These are phyloP conservation scores for Entrophospora sp. DNA, from an alignment of 192 early-diverging fungal species.

Conservation along the genomic window DNA sequence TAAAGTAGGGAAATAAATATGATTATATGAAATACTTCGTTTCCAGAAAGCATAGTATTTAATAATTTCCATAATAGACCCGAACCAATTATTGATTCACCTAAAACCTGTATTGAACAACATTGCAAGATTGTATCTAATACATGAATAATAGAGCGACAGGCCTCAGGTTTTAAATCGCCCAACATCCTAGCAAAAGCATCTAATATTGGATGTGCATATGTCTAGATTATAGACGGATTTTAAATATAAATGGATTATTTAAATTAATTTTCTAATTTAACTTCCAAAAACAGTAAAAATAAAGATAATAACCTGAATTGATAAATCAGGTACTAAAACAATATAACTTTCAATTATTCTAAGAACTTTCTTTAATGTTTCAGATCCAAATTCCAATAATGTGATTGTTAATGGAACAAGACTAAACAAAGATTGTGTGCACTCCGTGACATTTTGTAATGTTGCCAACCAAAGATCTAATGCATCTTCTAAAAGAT, in stretches of 20 bases:
- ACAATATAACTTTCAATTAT: conserved; percentile 83
- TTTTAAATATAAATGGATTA: background rate
- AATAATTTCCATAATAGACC: conserved; percentile 50
- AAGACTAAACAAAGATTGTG: conserved; percentile 48
- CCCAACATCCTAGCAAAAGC: conserved; percentile 41
- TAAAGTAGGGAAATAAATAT: background rate
- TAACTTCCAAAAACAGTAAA: too few relatives aligned
- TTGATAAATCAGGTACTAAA: conserved; percentile 44
- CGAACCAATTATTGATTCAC: conserved; percentile 45
- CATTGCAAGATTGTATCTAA: conserved; percentile 49
- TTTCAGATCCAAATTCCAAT: conserved; percentile 69
- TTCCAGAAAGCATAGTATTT: conserved; percentile 38
- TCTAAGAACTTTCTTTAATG: conserved; percentile 61
- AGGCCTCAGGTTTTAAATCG: conserved; percentile 50
- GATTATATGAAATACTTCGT: conserved; percentile 29
- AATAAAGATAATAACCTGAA: conserved; percentile 38
- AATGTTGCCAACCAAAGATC: conserved; percentile 82
- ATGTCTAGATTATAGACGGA: conserved; percentile 22
- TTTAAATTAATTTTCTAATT: background rate
- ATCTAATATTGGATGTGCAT: conserved; percentile 30
- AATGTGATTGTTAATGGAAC: conserved; percentile 52
- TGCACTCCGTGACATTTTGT: conserved; percentile 51
- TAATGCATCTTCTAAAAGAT: conserved; percentile 84
- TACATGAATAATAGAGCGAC: conserved; percentile 48
- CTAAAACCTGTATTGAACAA: conserved; percentile 33